Evolutionary conservation across 495 filamentous ascomycete species (phyloP), one percentile per base, ranked within the genome.

Genomic region (Lasiosphaeria ovina): DNA sequence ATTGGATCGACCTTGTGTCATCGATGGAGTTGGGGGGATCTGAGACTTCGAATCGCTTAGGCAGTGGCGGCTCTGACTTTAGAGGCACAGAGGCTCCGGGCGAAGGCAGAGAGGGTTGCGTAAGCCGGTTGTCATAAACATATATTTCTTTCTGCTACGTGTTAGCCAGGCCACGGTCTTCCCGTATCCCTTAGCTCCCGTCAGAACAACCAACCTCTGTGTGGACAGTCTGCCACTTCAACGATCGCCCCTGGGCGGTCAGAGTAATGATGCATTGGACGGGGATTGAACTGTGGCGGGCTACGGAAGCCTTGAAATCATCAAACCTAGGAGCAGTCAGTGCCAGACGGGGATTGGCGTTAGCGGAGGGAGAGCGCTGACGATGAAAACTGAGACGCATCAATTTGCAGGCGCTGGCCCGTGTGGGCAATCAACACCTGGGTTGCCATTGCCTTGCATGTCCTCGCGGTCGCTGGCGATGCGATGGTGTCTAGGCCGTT

Each of bases 361-460:
- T 6, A 12, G 34, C 35, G 35, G 24, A 47, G 36, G 48, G 44
- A 53, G 38, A 57, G 54, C 57, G 80, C 86, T 70, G 79, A 92
- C 89, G 85, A 87, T 59, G 83, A 73, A 71, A 91, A 85, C 51
- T 83, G 82, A 53, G 83, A 80, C 32, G 83, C 82, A 74, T 95
- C 89, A 62, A 88, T 79, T 66, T 83, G 79, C 70, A 92, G 81
- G 77, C 87, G 87, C 79, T 91, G 86, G 79, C 92, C 92, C 67
- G 88, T 89, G 79, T 94, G 92, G 79, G 90, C 92, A 61, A 94
- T 84, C 74, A 89, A 89, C 74, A 97, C 85, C 74, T 91, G 83
- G 84, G 92, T 92, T 64, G 76, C 76, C 77, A 80, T 81, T 63
- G 68, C 70, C 57, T 60, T 48, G 68, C 74, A 76, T 76, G 59